These are phyloP conservation scores for Dalbergia cochinchinensis DNA, from an alignment of 306 rosid species.

Conservation along the genomic window DNA sequence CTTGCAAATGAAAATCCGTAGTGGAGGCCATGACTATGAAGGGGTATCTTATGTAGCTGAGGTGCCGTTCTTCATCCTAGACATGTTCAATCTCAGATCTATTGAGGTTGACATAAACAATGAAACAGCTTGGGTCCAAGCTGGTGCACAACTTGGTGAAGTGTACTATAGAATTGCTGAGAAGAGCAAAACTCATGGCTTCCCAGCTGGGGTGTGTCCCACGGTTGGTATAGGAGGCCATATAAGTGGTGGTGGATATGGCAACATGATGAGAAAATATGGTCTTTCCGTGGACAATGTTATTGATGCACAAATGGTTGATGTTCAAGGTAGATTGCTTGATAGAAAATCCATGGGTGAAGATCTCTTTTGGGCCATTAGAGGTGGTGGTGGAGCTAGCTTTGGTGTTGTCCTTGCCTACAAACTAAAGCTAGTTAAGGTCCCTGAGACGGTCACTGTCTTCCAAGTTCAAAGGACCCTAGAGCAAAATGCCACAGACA, in stretches of 20 bases:
- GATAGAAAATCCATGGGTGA: conserved; percentile 79
- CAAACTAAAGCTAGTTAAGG: conserved; percentile 63
- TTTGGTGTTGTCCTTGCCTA: conserved; percentile 72
- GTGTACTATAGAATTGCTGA: conserved; percentile 61
- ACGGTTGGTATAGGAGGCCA: conserved; percentile 84
- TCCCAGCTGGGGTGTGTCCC: conserved; percentile 80
- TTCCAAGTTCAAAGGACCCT: conserved; percentile 64
- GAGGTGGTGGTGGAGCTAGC: conserved; percentile 86
- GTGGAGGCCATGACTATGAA: conserved; percentile 82
- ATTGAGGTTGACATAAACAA: conserved; percentile 52
- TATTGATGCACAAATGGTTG: conserved; percentile 66
- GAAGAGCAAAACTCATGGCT: conserved; percentile 67
- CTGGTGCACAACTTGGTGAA: conserved; percentile 76
- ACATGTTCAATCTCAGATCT: conserved; percentile 68
- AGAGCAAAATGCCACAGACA: conserved; percentile 63
- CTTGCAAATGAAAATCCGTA: conserved; percentile 70
- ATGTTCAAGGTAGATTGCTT: conserved; percentile 62
- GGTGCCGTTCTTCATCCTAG: conserved; percentile 71
- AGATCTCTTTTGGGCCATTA: conserved; percentile 89
- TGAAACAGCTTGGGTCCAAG: conserved; percentile 71
- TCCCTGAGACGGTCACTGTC: conserved; percentile 70
- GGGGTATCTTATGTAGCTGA: conserved; percentile 64
- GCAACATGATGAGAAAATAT: conserved; percentile 74
- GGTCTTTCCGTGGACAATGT: conserved; percentile 72
- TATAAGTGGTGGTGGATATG: conserved; percentile 84